Base-by-base conservation (phyloP, 345 rosid species). In the Nasturtium officinale region DNA sequence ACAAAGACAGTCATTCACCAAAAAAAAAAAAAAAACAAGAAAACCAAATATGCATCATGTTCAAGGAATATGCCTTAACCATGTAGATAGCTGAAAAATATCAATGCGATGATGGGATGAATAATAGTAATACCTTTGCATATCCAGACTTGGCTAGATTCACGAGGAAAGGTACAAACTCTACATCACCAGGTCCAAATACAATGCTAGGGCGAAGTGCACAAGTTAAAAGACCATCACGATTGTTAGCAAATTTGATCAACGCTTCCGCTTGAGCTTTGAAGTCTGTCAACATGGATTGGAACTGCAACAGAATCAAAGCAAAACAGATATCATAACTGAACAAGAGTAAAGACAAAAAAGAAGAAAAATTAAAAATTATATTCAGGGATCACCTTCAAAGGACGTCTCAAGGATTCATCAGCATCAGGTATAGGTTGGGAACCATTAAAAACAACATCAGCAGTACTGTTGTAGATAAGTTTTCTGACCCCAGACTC, bases 251-350 rank as follows among this genome's bases (percentile, higher is more conserved):
- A 79, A 73, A 82, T 69, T 86, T 79, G 67, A 95, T 66, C 72
- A 89, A 73, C 11, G 83, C 89, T 78, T 95, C 99, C 28, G 97
- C 96, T 81, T 95, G 97, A 85, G 95, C 95, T 82, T 82, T 95
- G 45, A 94, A 89, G 78, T 91, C 98, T 81, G 72, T 88, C 79
- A 86, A 50, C 78, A 65, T 77, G 54, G 88, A 91, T 23, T 72
- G 81, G 59, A 87, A 88, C 98, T 94, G 86, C 73, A 82, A 61
- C 50, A 56, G 12, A 56, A 70, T 9, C 53, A 61, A 5, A 77
- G 10, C 38, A 67, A 73, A 40, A 61, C 33, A 45, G 12, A 81
- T 68, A 77, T 43, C 57, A 70, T 62, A 32, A 47, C 76, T 33
- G 54, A 62, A 38, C 56, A 61, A 59, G 4, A 53, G 29, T 57